Percentiles rank a stretch among this genome's conserved stretches.
Conservation (phyloP, 805 yeast species). For the Pichia ethanolica region DNA sequence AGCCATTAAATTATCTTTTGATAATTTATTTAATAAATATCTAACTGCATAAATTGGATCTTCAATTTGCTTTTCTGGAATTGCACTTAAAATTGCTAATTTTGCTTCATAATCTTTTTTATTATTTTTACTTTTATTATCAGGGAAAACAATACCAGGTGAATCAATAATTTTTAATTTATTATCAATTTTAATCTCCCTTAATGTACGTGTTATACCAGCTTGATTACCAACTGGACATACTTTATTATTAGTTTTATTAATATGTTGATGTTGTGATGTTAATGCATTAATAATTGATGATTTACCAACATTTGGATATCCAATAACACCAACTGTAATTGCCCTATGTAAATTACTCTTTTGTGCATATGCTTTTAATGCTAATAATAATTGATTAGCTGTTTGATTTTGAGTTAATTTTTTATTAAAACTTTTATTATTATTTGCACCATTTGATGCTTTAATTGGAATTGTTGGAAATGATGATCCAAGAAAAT, state of each 20-base stretch:
- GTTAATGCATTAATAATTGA: constrained; percentile 87
- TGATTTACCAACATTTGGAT: constrained; percentile 96
- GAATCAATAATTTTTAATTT: constrained; percentile 86
- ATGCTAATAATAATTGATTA: constrained; percentile 62
- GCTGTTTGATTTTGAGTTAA: constrained; percentile 69
- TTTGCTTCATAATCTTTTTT: constrained; percentile 77
- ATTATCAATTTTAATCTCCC: constrained; percentile 88
- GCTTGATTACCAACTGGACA: constrained; percentile 98
- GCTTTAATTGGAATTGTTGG: constrained; percentile 90
- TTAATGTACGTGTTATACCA: constrained; percentile 87
- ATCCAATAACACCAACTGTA: constrained; percentile 92
- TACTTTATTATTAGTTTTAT: constrained; percentile 40
- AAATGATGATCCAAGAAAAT: constrained; percentile 69
- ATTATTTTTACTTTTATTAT: constrained; percentile 23
- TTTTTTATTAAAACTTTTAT: constrained; percentile 63
- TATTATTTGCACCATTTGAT: constrained; percentile 63
- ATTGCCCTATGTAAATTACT: constrained; percentile 83
- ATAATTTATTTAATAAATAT: constrained; percentile 64
- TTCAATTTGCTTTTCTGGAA: constrained; percentile 76
- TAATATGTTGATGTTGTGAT: constrained; percentile 53
- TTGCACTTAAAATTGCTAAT: constrained; percentile 76
- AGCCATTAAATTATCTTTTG: constrained; percentile 70
- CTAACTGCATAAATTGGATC: constrained; percentile 84
- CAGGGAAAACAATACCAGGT: constrained; percentile 96
- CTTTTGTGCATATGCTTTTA: constrained; percentile 79